phyloP scores from a whole-genome alignment of 208 protist genomes.

The Leishmania guyanensis region DNA sequence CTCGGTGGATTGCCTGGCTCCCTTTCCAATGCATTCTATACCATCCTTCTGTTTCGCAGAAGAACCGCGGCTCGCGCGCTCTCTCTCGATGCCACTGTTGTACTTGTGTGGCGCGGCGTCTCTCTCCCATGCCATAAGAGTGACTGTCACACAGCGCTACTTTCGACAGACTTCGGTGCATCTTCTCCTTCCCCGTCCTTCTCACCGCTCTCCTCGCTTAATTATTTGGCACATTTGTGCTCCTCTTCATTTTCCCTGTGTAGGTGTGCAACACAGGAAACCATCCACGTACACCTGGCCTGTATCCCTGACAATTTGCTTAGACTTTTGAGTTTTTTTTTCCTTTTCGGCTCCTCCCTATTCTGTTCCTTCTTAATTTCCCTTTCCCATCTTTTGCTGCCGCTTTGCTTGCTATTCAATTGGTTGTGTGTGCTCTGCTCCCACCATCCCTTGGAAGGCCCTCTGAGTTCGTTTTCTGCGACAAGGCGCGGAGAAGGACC shows the following conservation, averaged over 20 bases:
- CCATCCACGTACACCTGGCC: background rate
- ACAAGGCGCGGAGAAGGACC: background rate
- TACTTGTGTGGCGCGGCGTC: background rate
- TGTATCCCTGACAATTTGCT: background rate
- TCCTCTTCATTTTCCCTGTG: background rate
- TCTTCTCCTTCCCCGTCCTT: background rate
- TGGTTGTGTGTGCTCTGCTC: background rate
- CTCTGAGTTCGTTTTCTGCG: background rate
- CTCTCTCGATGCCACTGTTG: background rate
- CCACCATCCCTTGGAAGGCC: background rate
- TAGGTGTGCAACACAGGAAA: background rate
- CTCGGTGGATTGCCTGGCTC: background rate
- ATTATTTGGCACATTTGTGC: background rate
- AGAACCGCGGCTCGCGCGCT: background rate
- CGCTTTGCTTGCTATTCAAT: background rate
- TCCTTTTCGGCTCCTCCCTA: background rate
- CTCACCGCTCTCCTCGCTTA: background rate
- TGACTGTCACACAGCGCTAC: background rate
- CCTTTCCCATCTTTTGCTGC: background rate
- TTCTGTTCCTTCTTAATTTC: background rate
- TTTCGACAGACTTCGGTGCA: background rate
- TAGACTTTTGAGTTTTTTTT: background rate
- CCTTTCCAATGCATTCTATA: background rate
- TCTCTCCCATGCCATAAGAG: background rate
- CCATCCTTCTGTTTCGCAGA: background rate